Evolutionary conservation across 129 eudicot genomes (phyloP).

Genomic region (Kitagawia praeruptora): DNA sequence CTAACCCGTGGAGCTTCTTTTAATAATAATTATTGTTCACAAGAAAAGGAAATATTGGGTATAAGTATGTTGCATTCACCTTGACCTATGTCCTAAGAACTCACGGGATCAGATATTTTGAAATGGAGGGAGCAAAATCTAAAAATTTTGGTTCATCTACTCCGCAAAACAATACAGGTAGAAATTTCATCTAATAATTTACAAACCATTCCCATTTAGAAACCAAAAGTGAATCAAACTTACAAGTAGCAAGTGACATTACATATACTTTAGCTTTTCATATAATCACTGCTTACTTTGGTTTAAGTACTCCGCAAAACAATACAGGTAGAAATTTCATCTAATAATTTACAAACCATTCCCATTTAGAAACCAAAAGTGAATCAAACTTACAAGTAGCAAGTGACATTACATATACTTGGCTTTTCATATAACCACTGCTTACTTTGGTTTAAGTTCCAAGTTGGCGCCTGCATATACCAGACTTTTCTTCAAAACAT

Average conservation of each 20-base stretch:
- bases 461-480: constrained; percentile 56
- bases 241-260: neutral
- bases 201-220: neutral
- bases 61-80: neutral
- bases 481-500: constrained; percentile 50
- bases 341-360: neutral
- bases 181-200: neutral
- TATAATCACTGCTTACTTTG: constrained; percentile 16
- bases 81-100: neutral
- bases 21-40: neutral
- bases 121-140: no score
- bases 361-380: neutral
- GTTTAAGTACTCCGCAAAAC: no score
- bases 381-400: neutral
- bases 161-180: neutral
- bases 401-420: neutral
- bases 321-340: neutral
- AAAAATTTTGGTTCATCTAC: no score
- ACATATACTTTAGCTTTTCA: neutral
- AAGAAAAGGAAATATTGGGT: neutral
- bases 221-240: neutral
- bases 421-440: neutral
- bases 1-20: no score
- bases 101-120: neutral
- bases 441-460: constrained; percentile 84